These are phyloP conservation scores for Amorphotheca resinae DNA, from an alignment of 495 filamentous ascomycete genomes.

Conservation along the genomic window DNA sequence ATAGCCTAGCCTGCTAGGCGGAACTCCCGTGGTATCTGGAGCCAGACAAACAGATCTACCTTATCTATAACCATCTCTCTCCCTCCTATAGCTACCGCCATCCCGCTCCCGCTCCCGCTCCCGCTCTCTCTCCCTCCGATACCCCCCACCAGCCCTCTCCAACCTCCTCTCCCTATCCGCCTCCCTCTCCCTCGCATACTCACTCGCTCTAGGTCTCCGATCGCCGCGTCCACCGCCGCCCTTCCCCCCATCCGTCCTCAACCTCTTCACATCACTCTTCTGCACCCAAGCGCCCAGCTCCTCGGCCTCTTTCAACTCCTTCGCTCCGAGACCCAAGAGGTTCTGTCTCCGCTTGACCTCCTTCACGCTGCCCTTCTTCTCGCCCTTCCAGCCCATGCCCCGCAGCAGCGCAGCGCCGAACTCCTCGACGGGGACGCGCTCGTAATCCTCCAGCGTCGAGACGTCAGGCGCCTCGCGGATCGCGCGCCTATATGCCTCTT, in stretches of 20 bases:
- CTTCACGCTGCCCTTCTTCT: slow-evolving; percentile 37
- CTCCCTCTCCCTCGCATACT: slow-evolving; percentile 33
- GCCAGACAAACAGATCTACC: background rate
- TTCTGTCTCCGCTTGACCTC: slow-evolving; percentile 56
- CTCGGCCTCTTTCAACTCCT: slow-evolving; percentile 56
- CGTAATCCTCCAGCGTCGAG: slow-evolving; percentile 74
- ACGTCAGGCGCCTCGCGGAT: slow-evolving; percentile 60
- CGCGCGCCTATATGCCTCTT: slow-evolving; percentile 54
- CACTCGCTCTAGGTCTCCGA: slow-evolving; percentile 27
- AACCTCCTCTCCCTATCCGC: slow-evolving; percentile 22
- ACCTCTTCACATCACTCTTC: slow-evolving; percentile 36
- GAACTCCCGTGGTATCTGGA: no score
- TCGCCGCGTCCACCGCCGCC: slow-evolving; percentile 21
- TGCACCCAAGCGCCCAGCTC: slow-evolving; percentile 62
- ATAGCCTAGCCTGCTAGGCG: no score
- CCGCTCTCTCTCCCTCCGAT: slow-evolving; percentile 16
- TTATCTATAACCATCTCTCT: slow-evolving; percentile 2
- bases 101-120: slow-evolving; percentile 18
- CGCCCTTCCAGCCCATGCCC: slow-evolving; percentile 89
- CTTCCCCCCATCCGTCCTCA: slow-evolving; percentile 29
- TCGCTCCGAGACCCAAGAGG: slow-evolving; percentile 75
- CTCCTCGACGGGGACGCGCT: slow-evolving; percentile 78
- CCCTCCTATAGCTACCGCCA: slow-evolving; percentile 2
- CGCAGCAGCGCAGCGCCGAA: slow-evolving; percentile 81
- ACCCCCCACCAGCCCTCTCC: slow-evolving; percentile 21